Evolutionary conservation across 176 grass and related monocot genomes (phyloP).

Genomic region (Raddia guianensis): DNA sequence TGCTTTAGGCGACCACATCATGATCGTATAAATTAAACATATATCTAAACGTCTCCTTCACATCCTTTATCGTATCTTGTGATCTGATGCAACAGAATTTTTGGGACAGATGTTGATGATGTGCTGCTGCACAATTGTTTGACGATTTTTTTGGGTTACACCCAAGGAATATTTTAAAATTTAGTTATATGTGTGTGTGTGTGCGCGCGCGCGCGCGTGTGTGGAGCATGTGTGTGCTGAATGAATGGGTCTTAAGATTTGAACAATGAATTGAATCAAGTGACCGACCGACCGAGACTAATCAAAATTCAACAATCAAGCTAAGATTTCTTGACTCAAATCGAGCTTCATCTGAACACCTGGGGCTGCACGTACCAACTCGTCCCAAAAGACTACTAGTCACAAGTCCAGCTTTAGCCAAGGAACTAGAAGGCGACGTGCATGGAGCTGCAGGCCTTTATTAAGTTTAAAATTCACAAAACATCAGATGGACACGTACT

Average conservation of each 20-base stretch:
- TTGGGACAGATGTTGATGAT: too few species aligned
- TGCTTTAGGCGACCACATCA: background rate
- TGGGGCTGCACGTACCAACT: background rate
- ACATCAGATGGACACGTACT: background rate
- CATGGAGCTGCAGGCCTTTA: background rate
- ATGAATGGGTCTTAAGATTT: background rate
- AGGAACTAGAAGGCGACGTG: conserved; percentile 9
- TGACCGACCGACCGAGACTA: background rate
- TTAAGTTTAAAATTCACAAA: background rate
- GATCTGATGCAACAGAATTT: background rate
- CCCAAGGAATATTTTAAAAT: background rate
- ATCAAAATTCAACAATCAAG: background rate
- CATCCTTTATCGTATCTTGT: background rate
- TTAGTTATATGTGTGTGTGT: too few species aligned
- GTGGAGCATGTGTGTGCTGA: background rate
- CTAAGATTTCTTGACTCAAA: conserved; percentile 13
- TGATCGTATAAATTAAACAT: background rate
- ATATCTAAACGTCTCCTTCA: background rate
- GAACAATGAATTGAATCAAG: too few species aligned
- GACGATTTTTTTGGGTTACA: too few species aligned
- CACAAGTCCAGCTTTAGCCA: background rate
- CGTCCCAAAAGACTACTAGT: background rate
- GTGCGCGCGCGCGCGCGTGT: too few species aligned
- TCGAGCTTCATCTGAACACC: background rate
- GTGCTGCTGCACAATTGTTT: too few species aligned